Evolutionary conservation across 1,139 yeast species (phyloP), one percentile per base, ranked within the genome.

Genomic region (Candida pseudocylindracea): DNA sequence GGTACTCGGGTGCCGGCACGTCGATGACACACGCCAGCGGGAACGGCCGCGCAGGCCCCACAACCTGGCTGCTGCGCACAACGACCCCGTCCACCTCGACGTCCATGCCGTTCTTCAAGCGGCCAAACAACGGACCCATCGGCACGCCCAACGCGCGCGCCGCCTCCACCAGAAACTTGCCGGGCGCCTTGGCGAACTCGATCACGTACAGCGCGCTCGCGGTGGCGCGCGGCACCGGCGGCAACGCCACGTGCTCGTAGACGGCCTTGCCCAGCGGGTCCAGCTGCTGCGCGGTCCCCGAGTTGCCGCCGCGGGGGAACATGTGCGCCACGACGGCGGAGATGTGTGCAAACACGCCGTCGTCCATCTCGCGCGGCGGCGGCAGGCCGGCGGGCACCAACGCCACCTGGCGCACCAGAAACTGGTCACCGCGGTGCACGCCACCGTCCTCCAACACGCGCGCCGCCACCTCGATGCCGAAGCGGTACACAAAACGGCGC

Each of bases 401-500:
- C 29, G 54, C 56, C 4, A 79, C 54, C 0, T 85, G 66, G 24
- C 51, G 57, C 3, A 79, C 66, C 10, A 59, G 53, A 2, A 47
- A 46, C 2, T 62, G 45, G 11, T 53, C 58, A 6, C 51, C 50
- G 8, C 68, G 53, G n/a, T 50, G 53, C 35, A 81, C 49, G 9
- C 8, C 10, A 3, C 8, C 8, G 9, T 25, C 26, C 6, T 2
- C 10, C 20, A 15, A 15, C 20, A 15, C 20, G 20, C 20, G 20
- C 6, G 20, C 20, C 20, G 6, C 20, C 20, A 15, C 20, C 30
- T 64, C 60, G 33, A 79, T 65, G 3, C 91, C 91, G 41, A 72
- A 67, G 41, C 94, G 64, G 48, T 79, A 81, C n/a, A 83, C 81
- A 52, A 85, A 85, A 39, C 71, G 71, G 40, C 94, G 60, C 94